Evolutionary conservation across 2,329 filamentous ascomycete genomes (phyloP).

Genomic region (Fusarium albidum): DNA sequence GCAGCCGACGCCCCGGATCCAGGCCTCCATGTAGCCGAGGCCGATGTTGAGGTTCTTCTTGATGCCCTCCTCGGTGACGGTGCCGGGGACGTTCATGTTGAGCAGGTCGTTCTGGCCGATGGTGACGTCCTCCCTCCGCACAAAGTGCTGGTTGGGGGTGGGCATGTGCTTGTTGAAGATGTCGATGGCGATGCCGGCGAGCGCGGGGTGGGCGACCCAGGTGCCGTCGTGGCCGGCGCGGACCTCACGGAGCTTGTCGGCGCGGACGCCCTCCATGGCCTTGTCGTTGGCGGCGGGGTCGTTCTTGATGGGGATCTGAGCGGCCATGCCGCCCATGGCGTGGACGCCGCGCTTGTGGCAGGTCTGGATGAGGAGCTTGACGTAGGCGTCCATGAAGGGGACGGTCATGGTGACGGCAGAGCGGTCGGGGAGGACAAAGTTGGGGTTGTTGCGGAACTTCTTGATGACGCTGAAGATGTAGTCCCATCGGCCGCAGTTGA

Average conservation of each 20-base stretch:
- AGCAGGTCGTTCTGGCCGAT: conserved; percentile 89
- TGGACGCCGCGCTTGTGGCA: conserved; percentile 98
- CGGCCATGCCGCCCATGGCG: conserved; percentile 98
- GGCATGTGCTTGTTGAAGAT: conserved; percentile 99
- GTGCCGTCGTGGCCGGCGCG: conserved; percentile 95
- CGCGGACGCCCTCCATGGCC: conserved; percentile 91
- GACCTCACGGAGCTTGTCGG: conserved; percentile 96
- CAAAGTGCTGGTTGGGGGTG: conserved; percentile 94
- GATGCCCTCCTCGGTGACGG: conserved; percentile 93
- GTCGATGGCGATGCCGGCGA: conserved; percentile 86
- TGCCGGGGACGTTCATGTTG: conserved; percentile 97
- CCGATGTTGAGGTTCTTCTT: conserved; percentile 98
- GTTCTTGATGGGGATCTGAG: conserved; percentile 98
- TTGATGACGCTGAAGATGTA: conserved; percentile 99
- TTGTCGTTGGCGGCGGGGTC: conserved; percentile 89
- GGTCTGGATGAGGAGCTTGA: conserved; percentile 97
- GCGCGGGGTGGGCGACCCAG: conserved; percentile 96
- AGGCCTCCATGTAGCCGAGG: conserved; percentile 98
- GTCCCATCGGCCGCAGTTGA: conserved; percentile 99
- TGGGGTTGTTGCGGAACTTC: conserved; percentile 95
- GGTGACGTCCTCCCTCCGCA: conserved; percentile 87
- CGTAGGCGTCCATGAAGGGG: conserved; percentile 96
- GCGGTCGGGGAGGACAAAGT: conserved; percentile 93
- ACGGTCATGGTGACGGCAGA: conserved; percentile 95
- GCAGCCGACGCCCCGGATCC: conserved; percentile 93